Evolutionary conservation across 2,329 filamentous ascomycete genomes (phyloP), one percentile per base, ranked within the genome.

Genomic region (Epichloe typhina): DNA sequence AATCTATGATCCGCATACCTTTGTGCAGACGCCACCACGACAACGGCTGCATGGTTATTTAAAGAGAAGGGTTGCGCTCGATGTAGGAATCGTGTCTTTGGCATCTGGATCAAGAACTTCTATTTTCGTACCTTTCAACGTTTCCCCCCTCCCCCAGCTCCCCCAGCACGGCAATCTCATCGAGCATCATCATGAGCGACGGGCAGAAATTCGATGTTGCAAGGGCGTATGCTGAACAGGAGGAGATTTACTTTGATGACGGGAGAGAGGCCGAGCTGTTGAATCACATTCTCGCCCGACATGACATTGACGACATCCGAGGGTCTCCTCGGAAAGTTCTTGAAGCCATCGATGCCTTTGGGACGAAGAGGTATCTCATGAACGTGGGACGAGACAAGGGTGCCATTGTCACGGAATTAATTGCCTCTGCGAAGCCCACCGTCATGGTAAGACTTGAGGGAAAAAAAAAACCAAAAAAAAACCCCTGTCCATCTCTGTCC

Each of bases 341-440:
- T 0, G 71, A 73, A 26, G 79, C 79, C 31, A 88, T 91, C 62
- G 84, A 91, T 60, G 77, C 84, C 49, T 91, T 66, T 57, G 69
- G 61, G 17, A 59, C 58, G 13, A 13, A 46, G 12, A 42, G 15
- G 15, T 86, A 83, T 55, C 75, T 91, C 48, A 91, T 91, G 83
- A 91, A 89, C 56, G 79, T 93, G 2, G 86, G 87, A 40, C 75
- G 82, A 57, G 73, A 81, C 60, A 93, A 93, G 67, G 86, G 84
- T 45, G 75, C 73, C 54, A 83, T 88, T 49, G 79, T 91, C 2
- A 75, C 75, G 8, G 74, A 84, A 33, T 65, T 90, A 39, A 89
- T 93, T 53, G 70, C 71, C 19, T 71, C 84, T 55, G 69, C 75
- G 46, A 85, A 83, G 62, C 86, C 85, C 0, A 65, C 78, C 50